Evolutionary conservation across 179 eudicot genomes (phyloP), one percentile per base, ranked within the genome.

Genomic region (Spinacia oleracea): DNA sequence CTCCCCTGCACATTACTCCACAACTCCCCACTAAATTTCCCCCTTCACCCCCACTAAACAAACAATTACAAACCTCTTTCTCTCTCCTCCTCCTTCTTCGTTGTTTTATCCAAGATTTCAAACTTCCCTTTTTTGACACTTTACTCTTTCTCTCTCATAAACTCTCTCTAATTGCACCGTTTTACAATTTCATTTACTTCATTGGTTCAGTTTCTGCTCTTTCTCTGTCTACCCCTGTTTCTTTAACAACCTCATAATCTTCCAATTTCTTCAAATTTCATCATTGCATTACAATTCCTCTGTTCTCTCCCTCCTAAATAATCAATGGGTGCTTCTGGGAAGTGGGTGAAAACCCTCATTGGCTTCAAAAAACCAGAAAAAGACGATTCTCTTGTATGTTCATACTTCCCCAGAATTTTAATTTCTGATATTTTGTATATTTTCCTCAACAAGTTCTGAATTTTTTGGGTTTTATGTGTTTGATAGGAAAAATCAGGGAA

Each of bases 281-380:
- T 58, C 29, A 56, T 15, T 35, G n/a, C 18, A 38, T 53, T 27
- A 34, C 38, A 27, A 35, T n/a, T 63, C 56, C 73, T 35, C 75
- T 60, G 29, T 59, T 42, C 43, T 60, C 40, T 51, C 11, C 23
- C 60, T 74, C 66, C 42, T 40, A 76, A 31, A 62, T 35, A 32
- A 4, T 75, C 43, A 43, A 93, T 93, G 99, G 99, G 98, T 75
- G 96, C 93, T 78, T 93, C 98, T 12, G 96, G 93, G 23, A 96
- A 89, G 50, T 96, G 99, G 99, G 91, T 96, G 3, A 96, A 92
- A 84, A 43, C 93, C 34, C 77, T 96, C n/a, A 89, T 96, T 18
- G 93, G 95, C 45, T 83, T 88, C 67, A 93, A 87, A 80, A 95
- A 95, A 79, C 82, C 87, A 3, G 92, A 89, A 8, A 90, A 88